Evolutionary conservation across 1,139 yeast genomes (phyloP), one percentile per base, ranked within the genome.

Genomic region (Saccharomyces hybrid): DNA sequence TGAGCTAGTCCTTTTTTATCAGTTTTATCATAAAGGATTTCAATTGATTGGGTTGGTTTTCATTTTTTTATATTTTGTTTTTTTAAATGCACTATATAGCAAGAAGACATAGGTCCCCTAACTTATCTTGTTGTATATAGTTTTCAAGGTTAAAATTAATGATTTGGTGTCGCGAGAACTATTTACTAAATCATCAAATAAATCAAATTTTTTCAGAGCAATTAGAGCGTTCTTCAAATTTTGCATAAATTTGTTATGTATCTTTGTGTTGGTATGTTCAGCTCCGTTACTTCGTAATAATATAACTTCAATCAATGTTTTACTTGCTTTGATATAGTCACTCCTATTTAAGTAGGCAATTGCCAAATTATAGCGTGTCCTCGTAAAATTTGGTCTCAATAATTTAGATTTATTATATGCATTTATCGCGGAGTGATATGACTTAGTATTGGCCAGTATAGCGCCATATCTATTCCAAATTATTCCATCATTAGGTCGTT

Each of bases 281-380:
- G 5, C 13, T 9, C 34, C 34, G 13, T 31, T 31, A 11, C 13
- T 31, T 31, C 34, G 34, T 31, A 31, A 31, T 31, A 31, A 31
- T 13, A 31, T 31, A 31, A 31, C 34, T 31, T 31, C 34, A 31
- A 31, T 31, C 13, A 31, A 31, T 11, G 13, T 31, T 31, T 11
- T 9, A 31, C 34, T 31, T 0, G 98, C 98, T 68, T 93, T 98
- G 66, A 87, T 85, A 72, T 27, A 41, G 9, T 49, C 51, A n/a
- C 51, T 38, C 2, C 16, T 27, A 14, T 49, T 49, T 26, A 49
- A 46, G 14, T 41, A 28, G n/a, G 51, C 44, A 26, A 32, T 49
- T 19, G 47, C 51, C 5, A 49, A 34, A 19, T 49, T 49, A 34
- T 49, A 49, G 27, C 51, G 51, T 13, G 47, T 38, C 19, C 51